phyloP scores from a whole-genome alignment of 169 alveolate species.

The Plasmodium billcollinsi region DNA sequence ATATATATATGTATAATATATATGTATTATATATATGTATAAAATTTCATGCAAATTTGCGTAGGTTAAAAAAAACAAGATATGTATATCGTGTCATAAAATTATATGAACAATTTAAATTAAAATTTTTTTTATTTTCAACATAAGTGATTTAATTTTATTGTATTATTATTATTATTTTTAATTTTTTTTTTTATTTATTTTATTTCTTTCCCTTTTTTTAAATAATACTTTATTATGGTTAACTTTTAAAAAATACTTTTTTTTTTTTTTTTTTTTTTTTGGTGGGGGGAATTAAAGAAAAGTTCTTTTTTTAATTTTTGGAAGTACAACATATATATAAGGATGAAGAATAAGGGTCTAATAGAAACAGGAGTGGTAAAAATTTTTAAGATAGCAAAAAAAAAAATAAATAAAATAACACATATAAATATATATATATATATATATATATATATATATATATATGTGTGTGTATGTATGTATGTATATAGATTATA shows the following conservation, averaged over 20 bases:
- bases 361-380: constrained; percentile 70
- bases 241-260: constrained; percentile 1
- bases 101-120: too few relatives aligned
- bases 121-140: too few relatives aligned
- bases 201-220: neutral
- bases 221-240: neutral
- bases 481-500: neutral
- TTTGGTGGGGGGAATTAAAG: neutral
- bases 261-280: neutral
- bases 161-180: too few relatives aligned
- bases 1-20: too few relatives aligned
- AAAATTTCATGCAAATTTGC: too few relatives aligned
- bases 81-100: too few relatives aligned
- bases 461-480: neutral
- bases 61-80: too few relatives aligned
- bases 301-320: neutral
- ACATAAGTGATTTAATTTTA: too few relatives aligned
- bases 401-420: neutral
- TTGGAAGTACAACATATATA: neutral
- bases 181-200: neutral
- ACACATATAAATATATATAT: too few relatives aligned
- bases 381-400: constrained; percentile 8
- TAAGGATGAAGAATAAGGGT: constrained; percentile 50
- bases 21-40: too few relatives aligned
- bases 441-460: constrained; percentile 14